A percentile compares a stretch with the other conserved stretches of the same genome.
phyloP scores from a whole-genome alignment of 2,329 filamentous ascomycete species.

The Mycosphaerelloides madeirae region DNA sequence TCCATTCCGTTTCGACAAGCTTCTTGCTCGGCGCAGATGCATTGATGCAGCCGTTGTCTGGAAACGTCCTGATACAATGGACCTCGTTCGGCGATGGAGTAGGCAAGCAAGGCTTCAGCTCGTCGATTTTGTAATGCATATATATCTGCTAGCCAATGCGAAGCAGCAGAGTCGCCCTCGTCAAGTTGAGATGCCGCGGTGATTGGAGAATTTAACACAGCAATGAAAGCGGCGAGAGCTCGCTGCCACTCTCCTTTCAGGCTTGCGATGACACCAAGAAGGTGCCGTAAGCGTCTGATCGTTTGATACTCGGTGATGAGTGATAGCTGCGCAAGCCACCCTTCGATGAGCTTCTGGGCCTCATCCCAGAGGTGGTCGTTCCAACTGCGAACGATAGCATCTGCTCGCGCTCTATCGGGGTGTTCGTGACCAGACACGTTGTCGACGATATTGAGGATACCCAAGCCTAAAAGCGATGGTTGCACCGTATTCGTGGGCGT shows the following conservation, averaged over 20 bases:
- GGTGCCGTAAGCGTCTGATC: conserved; percentile 13
- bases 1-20: conserved; percentile 8
- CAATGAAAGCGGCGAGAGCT: conserved; percentile 16
- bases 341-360: no score
- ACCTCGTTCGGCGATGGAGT: conserved; percentile 17
- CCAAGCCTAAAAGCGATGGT: no score
- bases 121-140: conserved; percentile 16
- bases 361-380: no score
- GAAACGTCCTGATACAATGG: conserved; percentile 5
- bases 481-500: no score
- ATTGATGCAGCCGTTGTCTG: conserved; percentile 4
- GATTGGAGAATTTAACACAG: conserved; percentile 16
- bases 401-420: no score
- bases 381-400: no score
- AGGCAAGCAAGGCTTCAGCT: conserved; percentile 19
- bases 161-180: conserved; percentile 20
- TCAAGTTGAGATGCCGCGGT: conserved; percentile 12
- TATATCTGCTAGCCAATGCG: conserved; percentile 22
- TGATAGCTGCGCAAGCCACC: no score
- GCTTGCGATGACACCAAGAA: conserved; percentile 21
- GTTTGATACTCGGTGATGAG: no score
- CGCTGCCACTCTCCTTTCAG: conserved; percentile 15
- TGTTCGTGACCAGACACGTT: background rate
- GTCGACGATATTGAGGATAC: background rate
- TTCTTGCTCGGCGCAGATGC: conserved; percentile 11